Evolutionary conservation across 805 yeast genomes (phyloP), one percentile per base, ranked within the genome.

Genomic region (Candida loeiensis): DNA sequence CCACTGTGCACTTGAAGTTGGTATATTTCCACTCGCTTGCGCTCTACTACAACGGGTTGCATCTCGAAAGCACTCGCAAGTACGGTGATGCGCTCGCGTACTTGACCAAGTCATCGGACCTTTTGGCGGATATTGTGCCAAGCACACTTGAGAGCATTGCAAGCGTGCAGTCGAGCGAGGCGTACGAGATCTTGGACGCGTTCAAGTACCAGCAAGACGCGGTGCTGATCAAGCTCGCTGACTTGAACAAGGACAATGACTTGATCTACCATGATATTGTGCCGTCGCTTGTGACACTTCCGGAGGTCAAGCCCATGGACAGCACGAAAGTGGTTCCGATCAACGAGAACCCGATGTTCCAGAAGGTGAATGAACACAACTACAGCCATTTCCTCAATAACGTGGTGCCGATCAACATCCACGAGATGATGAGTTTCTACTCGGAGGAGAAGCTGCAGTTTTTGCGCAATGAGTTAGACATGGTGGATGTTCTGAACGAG

Each of bases 401-500:
- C 46, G 85, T 91, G 15, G 79, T 93, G 4, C 98, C 98, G 2
- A 69, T 89, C 54, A 77, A 80, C 24, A 88, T 91, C 14, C 95
- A 89, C 55, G 96, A 91, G 61, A 79, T 85, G 50, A 77, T 87
- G 39, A 86, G 96, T 46, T 69, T 81, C 46, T 93, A 93, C 58
- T 84, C 96, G 0, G 99, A 91, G 56, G 89, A 86, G 56, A 85
- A 87, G 59, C 91, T 96, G 0, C 79, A 76, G 46, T 62, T 86
- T 26, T 61, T 88, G 34, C 74, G 98, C 52, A 72, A 67, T 31
- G 89, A 87, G 53, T 71, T 80, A 33, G 97, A 90, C 45, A 73
- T 73, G 44, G 74, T 79, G 16, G 90, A 85, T 41, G 74, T 89
- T 7, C 83, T 95, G 0, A 79, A 87, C 52, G 85, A 86, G 58